phyloP scores from a whole-genome alignment of 495 filamentous ascomycete genomes.

The Glarea lozoyensis region DNA sequence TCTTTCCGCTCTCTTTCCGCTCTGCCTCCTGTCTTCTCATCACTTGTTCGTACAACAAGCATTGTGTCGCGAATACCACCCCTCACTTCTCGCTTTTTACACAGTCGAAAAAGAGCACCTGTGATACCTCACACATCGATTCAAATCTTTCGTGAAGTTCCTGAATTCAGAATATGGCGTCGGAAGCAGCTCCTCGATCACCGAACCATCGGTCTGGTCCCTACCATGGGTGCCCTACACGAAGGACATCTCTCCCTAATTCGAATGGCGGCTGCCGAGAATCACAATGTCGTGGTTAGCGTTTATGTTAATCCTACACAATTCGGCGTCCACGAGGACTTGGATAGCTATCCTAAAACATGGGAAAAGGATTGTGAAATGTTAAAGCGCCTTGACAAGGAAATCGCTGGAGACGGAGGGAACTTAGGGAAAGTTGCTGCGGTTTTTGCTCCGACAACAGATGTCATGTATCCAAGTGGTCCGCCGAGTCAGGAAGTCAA shows the following conservation, averaged over 20 bases:
- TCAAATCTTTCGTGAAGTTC: constrained; percentile 66
- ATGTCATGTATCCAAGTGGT: constrained; percentile 77
- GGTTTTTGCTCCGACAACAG: constrained; percentile 75
- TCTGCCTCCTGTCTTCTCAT: background rate
- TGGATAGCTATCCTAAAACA: constrained; percentile 82
- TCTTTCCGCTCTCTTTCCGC: background rate
- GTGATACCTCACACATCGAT: constrained; percentile 45
- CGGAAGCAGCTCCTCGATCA: constrained; percentile 55
- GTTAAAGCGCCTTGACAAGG: constrained; percentile 58
- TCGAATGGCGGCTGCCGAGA: constrained; percentile 75
- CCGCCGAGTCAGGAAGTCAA: constrained; percentile 73
- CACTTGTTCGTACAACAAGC: background rate
- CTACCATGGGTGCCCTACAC: constrained; percentile 95
- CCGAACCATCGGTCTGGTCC: constrained; percentile 76
- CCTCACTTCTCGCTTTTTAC: background rate
- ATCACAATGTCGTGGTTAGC: constrained; percentile 75
- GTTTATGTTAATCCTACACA: constrained; percentile 96
- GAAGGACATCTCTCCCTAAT: constrained; percentile 83
- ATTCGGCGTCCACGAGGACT: constrained; percentile 85
- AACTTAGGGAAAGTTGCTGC: constrained; percentile 63
- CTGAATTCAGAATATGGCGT: constrained; percentile 62
- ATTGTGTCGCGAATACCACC: too few relatives aligned
- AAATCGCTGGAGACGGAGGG: constrained; percentile 48
- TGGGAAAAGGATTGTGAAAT: constrained; percentile 66
- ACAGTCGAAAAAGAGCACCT: constrained; percentile 2